Conservation (phyloP, 805 yeast genomes). For the Wickerhamiella vanderwaltii region DNA sequence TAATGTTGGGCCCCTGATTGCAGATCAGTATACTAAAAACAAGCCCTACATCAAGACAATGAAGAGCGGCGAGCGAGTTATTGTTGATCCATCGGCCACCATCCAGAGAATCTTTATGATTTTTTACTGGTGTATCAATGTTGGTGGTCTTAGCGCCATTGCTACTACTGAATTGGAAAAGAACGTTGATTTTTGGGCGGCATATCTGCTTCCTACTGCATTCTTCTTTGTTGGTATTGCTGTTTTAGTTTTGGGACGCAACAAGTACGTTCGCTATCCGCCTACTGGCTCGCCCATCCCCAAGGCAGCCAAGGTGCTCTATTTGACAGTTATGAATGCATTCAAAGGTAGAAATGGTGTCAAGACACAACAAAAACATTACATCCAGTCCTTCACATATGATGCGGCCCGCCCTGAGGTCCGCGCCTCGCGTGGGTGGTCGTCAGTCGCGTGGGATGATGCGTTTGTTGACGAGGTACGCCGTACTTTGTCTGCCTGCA, state of each 20-base stretch:
- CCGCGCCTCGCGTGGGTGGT: conserved; percentile 34
- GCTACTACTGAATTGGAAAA: conserved; percentile 66
- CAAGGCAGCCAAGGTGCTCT: conserved; percentile 37
- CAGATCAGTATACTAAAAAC: conserved; percentile 56
- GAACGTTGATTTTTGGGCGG: conserved; percentile 50
- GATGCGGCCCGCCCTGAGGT: conserved; percentile 47
- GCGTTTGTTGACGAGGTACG: conserved; percentile 61
- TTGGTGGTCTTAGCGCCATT: conserved; percentile 62
- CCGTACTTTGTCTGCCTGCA: conserved; percentile 57
- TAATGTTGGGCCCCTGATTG: conserved; percentile 62
- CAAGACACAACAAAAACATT: not conserved
- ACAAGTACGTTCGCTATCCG: conserved; percentile 44
- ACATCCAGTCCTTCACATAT: conserved; percentile 26
- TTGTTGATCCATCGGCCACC: conserved; percentile 57
- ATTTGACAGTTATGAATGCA: conserved; percentile 36
- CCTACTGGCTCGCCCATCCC: conserved; percentile 51
- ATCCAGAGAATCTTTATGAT: conserved; percentile 63
- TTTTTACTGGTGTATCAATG: conserved; percentile 63
- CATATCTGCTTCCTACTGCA: conserved; percentile 57
- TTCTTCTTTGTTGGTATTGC: conserved; percentile 50
- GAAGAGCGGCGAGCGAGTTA: conserved; percentile 53
- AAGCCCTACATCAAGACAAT: conserved; percentile 46
- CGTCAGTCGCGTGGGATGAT: conserved; percentile 45
- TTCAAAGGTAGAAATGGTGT: conserved; percentile 22
- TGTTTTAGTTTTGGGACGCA: conserved; percentile 42